Evolutionary conservation across 2,329 filamentous ascomycete species (phyloP).

Genomic region (Claviceps fusiformis): DNA sequence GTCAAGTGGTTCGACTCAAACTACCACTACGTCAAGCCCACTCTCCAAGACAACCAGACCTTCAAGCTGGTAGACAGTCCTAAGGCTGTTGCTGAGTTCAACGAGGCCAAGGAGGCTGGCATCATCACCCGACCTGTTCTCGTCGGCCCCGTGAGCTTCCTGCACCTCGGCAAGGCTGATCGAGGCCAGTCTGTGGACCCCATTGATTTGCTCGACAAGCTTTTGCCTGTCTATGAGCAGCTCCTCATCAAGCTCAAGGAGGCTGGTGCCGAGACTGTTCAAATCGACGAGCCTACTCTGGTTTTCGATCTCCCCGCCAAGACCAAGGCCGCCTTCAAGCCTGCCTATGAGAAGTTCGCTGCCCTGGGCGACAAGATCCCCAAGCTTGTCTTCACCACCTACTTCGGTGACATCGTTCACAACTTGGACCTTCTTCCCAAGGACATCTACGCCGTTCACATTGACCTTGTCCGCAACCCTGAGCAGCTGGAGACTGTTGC

Average conservation of each 20-base stretch:
- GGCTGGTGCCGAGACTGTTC: constrained; percentile 88
- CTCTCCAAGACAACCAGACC: constrained; percentile 88
- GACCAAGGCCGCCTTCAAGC: constrained; percentile 95
- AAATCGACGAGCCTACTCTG: constrained; percentile 95
- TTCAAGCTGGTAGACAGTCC: constrained; percentile 81
- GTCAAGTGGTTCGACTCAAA: constrained; percentile 99
- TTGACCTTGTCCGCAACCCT: constrained; percentile 95
- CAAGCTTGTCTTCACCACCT: constrained; percentile 82
- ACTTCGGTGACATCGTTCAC: constrained; percentile 99
- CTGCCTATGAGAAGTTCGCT: constrained; percentile 81
- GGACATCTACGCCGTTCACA: constrained; percentile 72
- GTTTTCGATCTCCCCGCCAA: constrained; percentile 86
- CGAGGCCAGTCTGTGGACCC: constrained; percentile 85
- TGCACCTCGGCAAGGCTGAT: constrained; percentile 95
- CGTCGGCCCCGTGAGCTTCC: constrained; percentile 92
- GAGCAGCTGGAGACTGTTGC: constrained; percentile 88
- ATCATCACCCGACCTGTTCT: constrained; percentile 87
- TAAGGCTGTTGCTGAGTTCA: constrained; percentile 90
- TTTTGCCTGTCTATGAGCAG: constrained; percentile 88
- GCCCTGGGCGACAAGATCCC: constrained; percentile 68
- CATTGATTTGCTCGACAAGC: constrained; percentile 85
- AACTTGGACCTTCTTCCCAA: constrained; percentile 84
- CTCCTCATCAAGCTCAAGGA: constrained; percentile 87
- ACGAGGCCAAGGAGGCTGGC: constrained; percentile 95
- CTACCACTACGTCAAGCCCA: constrained; percentile 99